phyloP scores from a whole-genome alignment of 1,139 yeast species.

The Diutina catenulata region DNA sequence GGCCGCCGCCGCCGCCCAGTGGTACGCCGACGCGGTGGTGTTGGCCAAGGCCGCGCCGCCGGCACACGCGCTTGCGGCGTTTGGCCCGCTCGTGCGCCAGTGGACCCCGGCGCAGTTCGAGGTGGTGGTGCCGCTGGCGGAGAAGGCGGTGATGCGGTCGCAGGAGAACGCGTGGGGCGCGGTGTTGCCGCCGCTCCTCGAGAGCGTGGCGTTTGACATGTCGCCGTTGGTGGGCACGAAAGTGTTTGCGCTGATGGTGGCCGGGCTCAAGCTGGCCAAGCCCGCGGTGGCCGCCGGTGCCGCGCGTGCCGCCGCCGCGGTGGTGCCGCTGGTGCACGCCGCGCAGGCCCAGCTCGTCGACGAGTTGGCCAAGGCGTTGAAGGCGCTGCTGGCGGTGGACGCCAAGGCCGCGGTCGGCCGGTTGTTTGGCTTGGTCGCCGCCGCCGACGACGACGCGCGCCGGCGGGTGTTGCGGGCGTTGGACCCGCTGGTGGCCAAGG shows the following conservation, averaged over 20 bases:
- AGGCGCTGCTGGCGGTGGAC: constrained; percentile 56
- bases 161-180: constrained; percentile 62
- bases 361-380: constrained; percentile 46
- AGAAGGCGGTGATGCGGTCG: constrained; percentile 70
- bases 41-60: constrained; percentile 31
- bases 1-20: not conserved
- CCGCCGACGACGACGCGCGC: not conserved
- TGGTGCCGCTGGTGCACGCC: constrained; percentile 12
- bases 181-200: constrained; percentile 14
- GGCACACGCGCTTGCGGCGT: constrained; percentile 13
- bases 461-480: constrained; percentile 24
- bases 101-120: constrained; percentile 33
- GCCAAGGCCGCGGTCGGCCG: constrained; percentile 33
- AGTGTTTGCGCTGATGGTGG: constrained; percentile 45
- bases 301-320: constrained; percentile 22
- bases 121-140: constrained; percentile 47
- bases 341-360: constrained; percentile 21
- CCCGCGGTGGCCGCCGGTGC: constrained; percentile 49
- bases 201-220: not conserved
- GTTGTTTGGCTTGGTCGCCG: not conserved
- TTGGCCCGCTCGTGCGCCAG: constrained; percentile 33
- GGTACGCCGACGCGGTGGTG: constrained; percentile 16
- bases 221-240: constrained; percentile 29
- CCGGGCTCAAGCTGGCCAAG: constrained; percentile 64
- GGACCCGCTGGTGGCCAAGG: constrained; percentile 48